Evolutionary conservation across 345 rosid species (phyloP).

Genomic region (Litchi chinensis): DNA sequence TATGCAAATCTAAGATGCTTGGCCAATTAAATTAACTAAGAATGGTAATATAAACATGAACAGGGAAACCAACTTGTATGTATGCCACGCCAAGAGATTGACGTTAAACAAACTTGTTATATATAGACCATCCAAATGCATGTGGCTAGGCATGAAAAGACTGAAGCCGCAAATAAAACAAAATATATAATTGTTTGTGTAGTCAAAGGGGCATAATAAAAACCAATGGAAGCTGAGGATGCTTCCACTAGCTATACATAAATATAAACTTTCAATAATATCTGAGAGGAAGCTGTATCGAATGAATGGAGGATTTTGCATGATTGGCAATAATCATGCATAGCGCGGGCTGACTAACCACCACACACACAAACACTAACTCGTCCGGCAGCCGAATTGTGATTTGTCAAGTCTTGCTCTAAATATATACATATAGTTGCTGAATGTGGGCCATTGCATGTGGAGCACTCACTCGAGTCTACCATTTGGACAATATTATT

Average conservation of each 20-base stretch:
- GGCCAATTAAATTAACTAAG: too few relatives aligned
- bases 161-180: conserved; percentile 11
- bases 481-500: not conserved
- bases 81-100: too few relatives aligned
- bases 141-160: conserved; percentile 17
- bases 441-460: not conserved
- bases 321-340: conserved; percentile 26
- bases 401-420: conserved; percentile 13
- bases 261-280: conserved; percentile 24
- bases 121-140: not conserved
- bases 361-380: conserved; percentile 11
- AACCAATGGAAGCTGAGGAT: conserved; percentile 50
- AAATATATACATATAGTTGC: not conserved
- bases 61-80: too few relatives aligned
- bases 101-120: too few relatives aligned
- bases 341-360: conserved; percentile 28
- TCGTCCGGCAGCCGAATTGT: conserved; percentile 6
- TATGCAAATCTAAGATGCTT: too few relatives aligned
- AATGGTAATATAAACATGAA: too few relatives aligned
- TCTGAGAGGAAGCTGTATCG: conserved; percentile 23
- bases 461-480: conserved; percentile 6
- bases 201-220: conserved; percentile 26
- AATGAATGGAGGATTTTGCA: conserved; percentile 23
- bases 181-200: not conserved
- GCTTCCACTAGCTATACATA: conserved; percentile 38